Percentiles rank a stretch among this genome's conserved stretches.
Conservation (phyloP, 306 rosid genomes). For the Cucumis hystrix region DNA sequence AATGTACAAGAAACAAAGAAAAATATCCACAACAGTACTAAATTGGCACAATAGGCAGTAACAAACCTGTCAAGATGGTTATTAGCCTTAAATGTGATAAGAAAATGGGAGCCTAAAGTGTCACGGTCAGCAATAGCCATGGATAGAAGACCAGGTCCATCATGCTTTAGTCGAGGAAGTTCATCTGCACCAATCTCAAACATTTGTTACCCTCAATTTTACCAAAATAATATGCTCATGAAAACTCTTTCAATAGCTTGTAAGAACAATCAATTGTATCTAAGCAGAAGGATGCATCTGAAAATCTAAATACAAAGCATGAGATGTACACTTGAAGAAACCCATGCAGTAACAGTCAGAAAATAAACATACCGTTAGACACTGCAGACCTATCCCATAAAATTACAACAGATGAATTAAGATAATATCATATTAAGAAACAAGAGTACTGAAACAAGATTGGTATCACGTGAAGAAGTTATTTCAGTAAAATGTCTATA, state of each 20-base stretch:
- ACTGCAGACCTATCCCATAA: neutral
- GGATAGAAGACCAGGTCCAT: constrained; percentile 61
- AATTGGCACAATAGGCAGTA: neutral
- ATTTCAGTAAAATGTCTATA: neutral
- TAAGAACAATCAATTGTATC: neutral
- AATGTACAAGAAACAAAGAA: neutral
- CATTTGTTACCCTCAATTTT: neutral
- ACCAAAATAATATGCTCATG: neutral
- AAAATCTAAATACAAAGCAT: neutral
- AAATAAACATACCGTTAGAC: neutral
- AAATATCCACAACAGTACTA: neutral
- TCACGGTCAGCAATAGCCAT: constrained; percentile 76
- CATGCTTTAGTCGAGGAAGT: constrained; percentile 65
- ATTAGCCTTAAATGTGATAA: constrained; percentile 66
- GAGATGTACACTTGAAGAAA: neutral
- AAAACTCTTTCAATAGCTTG: neutral
- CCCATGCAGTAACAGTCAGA: neutral
- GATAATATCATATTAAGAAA: neutral
- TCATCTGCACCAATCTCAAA: constrained; percentile 47
- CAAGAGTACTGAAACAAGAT: neutral
- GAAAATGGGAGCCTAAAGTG: constrained; percentile 75
- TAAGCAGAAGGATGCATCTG: neutral
- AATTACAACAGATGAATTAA: neutral
- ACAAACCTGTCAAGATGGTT: constrained; percentile 73
- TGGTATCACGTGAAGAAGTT: neutral